Percentiles rank a stretch among this genome's conserved stretches.
These are phyloP conservation scores for Forsythia suspensa DNA, from an alignment of 257 asterid genomes.

Conservation along the genomic window DNA sequence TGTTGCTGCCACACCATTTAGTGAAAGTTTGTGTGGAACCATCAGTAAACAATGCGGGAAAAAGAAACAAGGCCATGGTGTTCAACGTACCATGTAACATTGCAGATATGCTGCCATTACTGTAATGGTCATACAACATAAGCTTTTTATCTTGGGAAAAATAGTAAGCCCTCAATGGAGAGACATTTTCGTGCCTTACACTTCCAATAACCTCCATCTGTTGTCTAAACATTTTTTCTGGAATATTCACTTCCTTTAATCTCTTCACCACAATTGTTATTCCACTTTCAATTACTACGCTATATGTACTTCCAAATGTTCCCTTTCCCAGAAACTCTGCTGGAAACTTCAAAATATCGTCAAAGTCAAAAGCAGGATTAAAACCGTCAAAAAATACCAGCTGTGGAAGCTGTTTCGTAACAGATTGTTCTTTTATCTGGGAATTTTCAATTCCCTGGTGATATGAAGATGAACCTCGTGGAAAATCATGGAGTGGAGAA, in stretches of 20 bases:
- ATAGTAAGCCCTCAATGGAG: background rate
- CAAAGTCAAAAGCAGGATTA: slow-evolving; percentile 17
- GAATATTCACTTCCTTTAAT: slow-evolving; percentile 13
- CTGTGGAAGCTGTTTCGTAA: background rate
- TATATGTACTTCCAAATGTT: slow-evolving; percentile 26
- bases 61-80: background rate
- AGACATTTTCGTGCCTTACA: background rate
- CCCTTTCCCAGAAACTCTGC: slow-evolving; percentile 30
- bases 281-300: slow-evolving; percentile 17
- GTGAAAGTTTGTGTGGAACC: no score
- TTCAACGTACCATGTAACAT: background rate
- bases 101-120: background rate
- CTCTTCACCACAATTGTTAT: slow-evolving; percentile 24
- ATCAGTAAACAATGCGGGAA: background rate
- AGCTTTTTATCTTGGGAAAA: background rate
- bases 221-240: background rate
- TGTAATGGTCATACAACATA: background rate
- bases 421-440: background rate
- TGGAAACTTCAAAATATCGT: slow-evolving; percentile 19
- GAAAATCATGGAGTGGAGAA: background rate
- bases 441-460: background rate
- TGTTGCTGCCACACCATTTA: no score
- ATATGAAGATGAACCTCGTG: background rate
- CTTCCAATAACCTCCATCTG: background rate
- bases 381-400: slow-evolving; percentile 7